Conservation (phyloP, 1,139 yeast species). For the Geotrichum phurueaensis region DNA sequence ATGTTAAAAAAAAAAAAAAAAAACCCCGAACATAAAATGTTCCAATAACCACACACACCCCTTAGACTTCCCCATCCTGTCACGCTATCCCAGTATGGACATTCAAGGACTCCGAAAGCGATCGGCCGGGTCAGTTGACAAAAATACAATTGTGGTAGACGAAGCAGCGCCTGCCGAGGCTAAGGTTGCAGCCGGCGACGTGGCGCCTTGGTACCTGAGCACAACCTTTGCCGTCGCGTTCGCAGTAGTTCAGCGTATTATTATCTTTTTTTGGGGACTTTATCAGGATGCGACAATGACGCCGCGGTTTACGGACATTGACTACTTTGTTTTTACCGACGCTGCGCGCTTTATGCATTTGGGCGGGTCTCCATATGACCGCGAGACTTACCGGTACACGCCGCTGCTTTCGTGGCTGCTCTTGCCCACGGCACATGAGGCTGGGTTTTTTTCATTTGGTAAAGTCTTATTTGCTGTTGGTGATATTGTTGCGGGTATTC, state of each 20-base stretch:
- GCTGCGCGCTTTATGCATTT: conserved; percentile 65
- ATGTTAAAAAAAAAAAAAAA: no score
- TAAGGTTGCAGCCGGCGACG: background rate
- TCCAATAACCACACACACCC: background rate
- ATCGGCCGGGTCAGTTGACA: background rate
- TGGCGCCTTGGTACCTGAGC: background rate
- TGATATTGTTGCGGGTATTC: conserved; percentile 73
- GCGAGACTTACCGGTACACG: conserved; percentile 91
- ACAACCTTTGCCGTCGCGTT: conserved; percentile 11
- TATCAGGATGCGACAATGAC: conserved; percentile 79
- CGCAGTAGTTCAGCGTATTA: conserved; percentile 45
- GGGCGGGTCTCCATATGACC: conserved; percentile 65
- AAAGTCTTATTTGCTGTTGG: conserved; percentile 69
- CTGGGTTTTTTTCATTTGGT: conserved; percentile 57
- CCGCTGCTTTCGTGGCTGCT: conserved; percentile 83
- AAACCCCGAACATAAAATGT: no score
- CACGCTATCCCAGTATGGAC: background rate
- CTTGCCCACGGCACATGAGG: conserved; percentile 53
- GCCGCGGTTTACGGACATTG: conserved; percentile 88
- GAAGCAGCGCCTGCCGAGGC: background rate
- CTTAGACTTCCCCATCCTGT: background rate
- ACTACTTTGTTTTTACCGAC: conserved; percentile 87
- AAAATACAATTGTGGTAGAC: background rate
- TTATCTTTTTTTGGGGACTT: conserved; percentile 72
- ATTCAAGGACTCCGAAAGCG: background rate